Percentiles rank a stretch among this genome's conserved stretches.
These are phyloP conservation scores for Metschnikowia noctiluminum DNA, from an alignment of 805 yeast species.

Conservation along the genomic window DNA sequence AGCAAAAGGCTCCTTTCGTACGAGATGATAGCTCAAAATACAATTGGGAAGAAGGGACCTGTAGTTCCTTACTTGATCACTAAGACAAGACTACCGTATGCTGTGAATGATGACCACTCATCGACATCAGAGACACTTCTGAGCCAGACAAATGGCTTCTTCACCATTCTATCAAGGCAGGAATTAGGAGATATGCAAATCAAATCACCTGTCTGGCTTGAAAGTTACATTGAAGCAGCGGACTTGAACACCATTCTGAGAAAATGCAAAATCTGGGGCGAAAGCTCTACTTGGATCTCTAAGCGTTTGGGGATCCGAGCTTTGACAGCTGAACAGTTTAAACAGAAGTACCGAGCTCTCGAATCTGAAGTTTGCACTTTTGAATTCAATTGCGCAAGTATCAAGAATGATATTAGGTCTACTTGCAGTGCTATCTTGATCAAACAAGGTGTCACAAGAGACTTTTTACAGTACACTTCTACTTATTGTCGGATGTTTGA, in stretches of 20 bases:
- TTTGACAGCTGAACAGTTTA: conserved; percentile 1
- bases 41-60: conserved; percentile 2
- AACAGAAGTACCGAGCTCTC: background rate
- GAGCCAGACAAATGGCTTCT: background rate
- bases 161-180: background rate
- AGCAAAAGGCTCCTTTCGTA: background rate
- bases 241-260: background rate
- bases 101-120: background rate
- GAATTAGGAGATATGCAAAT: background rate
- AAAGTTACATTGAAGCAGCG: background rate
- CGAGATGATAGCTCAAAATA: conserved; percentile 4
- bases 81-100: background rate
- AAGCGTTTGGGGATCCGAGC: conserved; percentile 5
- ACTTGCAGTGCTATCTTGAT: conserved; percentile 1
- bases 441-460: conserved; percentile 6
- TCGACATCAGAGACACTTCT: background rate
- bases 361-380: conserved; percentile 5
- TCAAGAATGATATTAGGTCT: background rate
- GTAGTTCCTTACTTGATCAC: conserved; percentile 6
- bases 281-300: background rate
- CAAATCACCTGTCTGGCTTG: background rate
- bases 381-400: background rate
- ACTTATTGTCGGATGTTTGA: conserved; percentile 1
- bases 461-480: conserved; percentile 6
- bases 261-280: background rate